Percentiles rank a stretch among this genome's conserved stretches.
phyloP scores from a whole-genome alignment of 352 stramenopile species.

The Phytophthora parvispora region DNA sequence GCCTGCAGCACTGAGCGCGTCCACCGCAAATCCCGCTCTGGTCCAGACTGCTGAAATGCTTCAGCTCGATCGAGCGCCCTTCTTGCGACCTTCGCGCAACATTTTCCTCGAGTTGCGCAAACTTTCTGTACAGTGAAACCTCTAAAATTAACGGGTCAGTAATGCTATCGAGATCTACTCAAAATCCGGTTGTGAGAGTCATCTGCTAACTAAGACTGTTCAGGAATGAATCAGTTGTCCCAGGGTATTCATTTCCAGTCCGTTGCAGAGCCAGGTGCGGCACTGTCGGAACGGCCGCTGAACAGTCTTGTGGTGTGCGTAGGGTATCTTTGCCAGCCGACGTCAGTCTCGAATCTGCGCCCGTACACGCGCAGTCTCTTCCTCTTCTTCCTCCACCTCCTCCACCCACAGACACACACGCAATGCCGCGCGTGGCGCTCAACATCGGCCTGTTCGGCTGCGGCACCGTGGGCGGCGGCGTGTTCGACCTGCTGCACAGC shows the following conservation, averaged over 20 bases:
- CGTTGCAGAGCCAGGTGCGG: not conserved
- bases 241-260: not conserved
- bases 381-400: not conserved
- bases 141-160: too few relatives aligned
- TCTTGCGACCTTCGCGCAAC: not conserved
- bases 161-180: too few relatives aligned
- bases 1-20: not conserved
- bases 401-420: not conserved
- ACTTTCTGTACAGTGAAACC: too few relatives aligned
- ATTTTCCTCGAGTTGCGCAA: not conserved
- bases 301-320: slow-evolving; percentile 17
- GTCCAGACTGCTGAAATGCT: not conserved
- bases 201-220: too few relatives aligned
- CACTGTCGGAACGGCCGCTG: slow-evolving; percentile 5
- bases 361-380: too few relatives aligned
- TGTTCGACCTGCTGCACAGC: slow-evolving; percentile 90
- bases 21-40: not conserved
- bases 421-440: slow-evolving; percentile 48
- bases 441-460: slow-evolving; percentile 92
- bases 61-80: too few relatives aligned
- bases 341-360: slow-evolving; percentile 21
- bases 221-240: too few relatives aligned
- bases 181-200: too few relatives aligned
- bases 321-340: slow-evolving; percentile 1
- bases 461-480: slow-evolving; percentile 89